phyloP scores from a whole-genome alignment of 2,329 filamentous ascomycete species.

The Claviceps capensis region DNA sequence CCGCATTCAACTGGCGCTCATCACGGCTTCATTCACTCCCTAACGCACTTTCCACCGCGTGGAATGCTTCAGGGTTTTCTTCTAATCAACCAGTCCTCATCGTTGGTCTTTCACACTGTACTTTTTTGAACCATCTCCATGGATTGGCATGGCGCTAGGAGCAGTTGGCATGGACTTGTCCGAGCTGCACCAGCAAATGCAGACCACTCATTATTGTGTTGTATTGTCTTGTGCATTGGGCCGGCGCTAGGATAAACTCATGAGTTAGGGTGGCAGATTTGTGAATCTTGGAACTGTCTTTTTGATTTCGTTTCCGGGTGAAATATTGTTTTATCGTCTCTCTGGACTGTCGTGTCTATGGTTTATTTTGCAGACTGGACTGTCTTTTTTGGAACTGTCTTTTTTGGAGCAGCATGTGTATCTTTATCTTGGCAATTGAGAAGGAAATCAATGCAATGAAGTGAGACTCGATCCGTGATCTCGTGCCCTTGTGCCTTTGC shows the following conservation, averaged over 20 bases:
- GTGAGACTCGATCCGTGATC: too few relatives aligned
- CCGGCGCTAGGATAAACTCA: neutral
- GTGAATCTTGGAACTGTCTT: neutral
- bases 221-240: neutral
- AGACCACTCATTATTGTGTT: neutral
- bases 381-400: neutral
- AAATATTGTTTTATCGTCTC: too few relatives aligned
- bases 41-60: neutral
- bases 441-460: too few relatives aligned
- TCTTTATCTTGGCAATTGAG: neutral
- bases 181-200: neutral
- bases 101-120: neutral
- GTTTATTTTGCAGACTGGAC: neutral
- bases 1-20: too few relatives aligned
- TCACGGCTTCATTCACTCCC: too few relatives aligned
- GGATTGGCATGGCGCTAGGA: neutral
- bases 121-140: neutral
- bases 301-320: neutral
- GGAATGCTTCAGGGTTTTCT: neutral
- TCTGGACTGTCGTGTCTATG: too few relatives aligned
- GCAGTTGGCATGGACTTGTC: neutral
- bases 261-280: neutral
- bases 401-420: neutral
- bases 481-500: too few relatives aligned
- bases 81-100: too few relatives aligned